These are phyloP conservation scores for Scenedesmus sp. DNA, from an alignment of 163 green algal species.

Conservation along the genomic window DNA sequence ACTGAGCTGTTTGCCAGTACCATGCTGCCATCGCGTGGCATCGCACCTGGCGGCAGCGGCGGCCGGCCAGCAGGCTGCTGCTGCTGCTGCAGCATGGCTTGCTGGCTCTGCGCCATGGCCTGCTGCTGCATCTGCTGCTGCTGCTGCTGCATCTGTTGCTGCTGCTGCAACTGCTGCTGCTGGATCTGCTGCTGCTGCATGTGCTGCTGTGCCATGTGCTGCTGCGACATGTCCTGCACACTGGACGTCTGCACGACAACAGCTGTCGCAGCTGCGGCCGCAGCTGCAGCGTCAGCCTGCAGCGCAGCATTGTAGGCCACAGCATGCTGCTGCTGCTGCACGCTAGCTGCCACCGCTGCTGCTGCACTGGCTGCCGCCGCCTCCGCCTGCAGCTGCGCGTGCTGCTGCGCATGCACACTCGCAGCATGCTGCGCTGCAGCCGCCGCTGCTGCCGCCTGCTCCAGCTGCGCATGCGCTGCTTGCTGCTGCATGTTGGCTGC, in stretches of 20 bases:
- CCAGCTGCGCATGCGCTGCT: slow-evolving; percentile 26
- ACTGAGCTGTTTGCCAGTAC: background rate
- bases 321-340: slow-evolving; percentile 42
- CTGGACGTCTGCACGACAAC: slow-evolving; percentile 9
- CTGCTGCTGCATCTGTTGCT: slow-evolving; percentile 9
- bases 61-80: slow-evolving; percentile 9
- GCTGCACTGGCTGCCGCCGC: slow-evolving; percentile 27
- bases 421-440: slow-evolving; percentile 45
- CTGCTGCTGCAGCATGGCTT: background rate
- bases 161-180: background rate
- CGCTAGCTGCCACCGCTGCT: slow-evolving; percentile 3
- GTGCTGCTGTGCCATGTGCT: slow-evolving; percentile 15
- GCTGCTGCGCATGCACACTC: slow-evolving; percentile 47
- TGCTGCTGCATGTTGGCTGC: slow-evolving; percentile 46
- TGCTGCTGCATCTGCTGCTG: slow-evolving; percentile 21
- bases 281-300: slow-evolving; percentile 45
- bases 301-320: slow-evolving; percentile 35
- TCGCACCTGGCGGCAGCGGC: slow-evolving; percentile 31
- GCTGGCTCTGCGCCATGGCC: background rate
- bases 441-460: slow-evolving; percentile 37
- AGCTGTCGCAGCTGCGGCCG: background rate
- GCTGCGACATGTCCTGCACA: slow-evolving; percentile 3
- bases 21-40: slow-evolving; percentile 42
- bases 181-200: background rate
- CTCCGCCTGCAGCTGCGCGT: slow-evolving; percentile 46